These are phyloP conservation scores for Cornus suecica DNA, from an alignment of 148 eudicot genomes.

Conservation along the genomic window DNA sequence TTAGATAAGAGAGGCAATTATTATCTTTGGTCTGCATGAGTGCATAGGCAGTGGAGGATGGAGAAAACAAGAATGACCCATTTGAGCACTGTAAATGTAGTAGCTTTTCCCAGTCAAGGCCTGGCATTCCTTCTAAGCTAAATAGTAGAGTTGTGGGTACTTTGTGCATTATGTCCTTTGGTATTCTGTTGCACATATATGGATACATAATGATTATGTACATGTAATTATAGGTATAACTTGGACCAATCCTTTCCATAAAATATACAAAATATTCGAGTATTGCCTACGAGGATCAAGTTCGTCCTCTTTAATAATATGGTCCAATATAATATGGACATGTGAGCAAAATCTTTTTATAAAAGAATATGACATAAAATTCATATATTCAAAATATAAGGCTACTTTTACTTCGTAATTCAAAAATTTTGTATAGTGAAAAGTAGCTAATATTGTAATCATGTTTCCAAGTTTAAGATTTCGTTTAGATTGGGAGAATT, in stretches of 20 bases:
- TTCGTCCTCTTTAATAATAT: too few species aligned
- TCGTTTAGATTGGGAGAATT: too few species aligned
- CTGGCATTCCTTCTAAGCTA: slow-evolving; percentile 84
- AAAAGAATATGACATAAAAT: too few species aligned
- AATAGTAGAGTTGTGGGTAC: slow-evolving; percentile 82
- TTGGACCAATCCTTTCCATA: background rate
- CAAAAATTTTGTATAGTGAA: background rate
- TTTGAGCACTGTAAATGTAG: slow-evolving; percentile 59
- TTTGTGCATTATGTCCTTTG: slow-evolving; percentile 64
- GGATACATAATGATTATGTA: slow-evolving; percentile 10
- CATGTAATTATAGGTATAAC: background rate
- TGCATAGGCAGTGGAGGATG: slow-evolving; percentile 96
- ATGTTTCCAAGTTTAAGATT: too few species aligned
- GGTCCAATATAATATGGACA: too few species aligned
- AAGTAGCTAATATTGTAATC: slow-evolving; percentile 19
- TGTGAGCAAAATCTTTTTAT: too few species aligned
- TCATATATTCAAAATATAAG: slow-evolving; percentile 11
- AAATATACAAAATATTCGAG: too few species aligned
- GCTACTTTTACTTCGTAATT: background rate
- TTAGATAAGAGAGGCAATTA: slow-evolving; percentile 64
- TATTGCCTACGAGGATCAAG: too few species aligned
- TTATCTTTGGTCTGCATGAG: slow-evolving; percentile 69
- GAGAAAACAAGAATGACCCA: slow-evolving; percentile 93
- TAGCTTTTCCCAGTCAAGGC: slow-evolving; percentile 73
- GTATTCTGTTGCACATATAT: slow-evolving; percentile 60